Base-by-base conservation (phyloP, 2,329 filamentous ascomycete genomes). In the Xylariaceae sp. region DNA sequence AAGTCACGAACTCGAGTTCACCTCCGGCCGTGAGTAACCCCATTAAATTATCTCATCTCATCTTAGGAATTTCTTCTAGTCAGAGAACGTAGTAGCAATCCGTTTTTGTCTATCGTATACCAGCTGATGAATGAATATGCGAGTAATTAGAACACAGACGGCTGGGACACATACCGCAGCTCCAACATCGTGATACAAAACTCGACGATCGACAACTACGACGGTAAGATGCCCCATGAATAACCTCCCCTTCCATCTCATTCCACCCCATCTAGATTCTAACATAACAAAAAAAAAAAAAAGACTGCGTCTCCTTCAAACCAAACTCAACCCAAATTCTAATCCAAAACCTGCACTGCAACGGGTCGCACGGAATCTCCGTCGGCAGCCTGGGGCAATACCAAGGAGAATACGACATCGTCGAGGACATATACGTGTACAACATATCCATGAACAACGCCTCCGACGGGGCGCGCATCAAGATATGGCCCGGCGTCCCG, bases 351-450 rank as follows among this genome's bases (percentile, higher is more conserved):
- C 74, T 87, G 3, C 71, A 78, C 61, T 87, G 85, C 75, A 86
- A 84, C 62, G 83, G 84, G 49, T 84, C 80, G 6, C 85, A 87
- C 69, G 85, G 85, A 39, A 85, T 87, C 65, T 81, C 78, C 26
- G 83, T 87, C 16, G 85, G 85, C 23, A 84, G 81, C 7, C 73
- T 87, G 0, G 85, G 85, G 21, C 84, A 87, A 67, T 86, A 87
- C 67, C 66, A 73, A 3, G 79, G 78, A 45, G 78, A 83, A 60
- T 77, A 79, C 21, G 84, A 87, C 65, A 82, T 86, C 53, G 84
- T 87, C 19, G 76, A 85, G 71, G 82, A 87, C 64, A 69, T 87
- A 34, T 79, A 81, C 61, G 80, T 82, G 11, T 76, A 74, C 68
- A 81, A 82, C 62, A 71, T 76, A 29, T 76, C 74, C 33, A 77